Conservation (phyloP, 2,329 filamentous ascomycete species). For the Trichocomaceae sp. region DNA sequence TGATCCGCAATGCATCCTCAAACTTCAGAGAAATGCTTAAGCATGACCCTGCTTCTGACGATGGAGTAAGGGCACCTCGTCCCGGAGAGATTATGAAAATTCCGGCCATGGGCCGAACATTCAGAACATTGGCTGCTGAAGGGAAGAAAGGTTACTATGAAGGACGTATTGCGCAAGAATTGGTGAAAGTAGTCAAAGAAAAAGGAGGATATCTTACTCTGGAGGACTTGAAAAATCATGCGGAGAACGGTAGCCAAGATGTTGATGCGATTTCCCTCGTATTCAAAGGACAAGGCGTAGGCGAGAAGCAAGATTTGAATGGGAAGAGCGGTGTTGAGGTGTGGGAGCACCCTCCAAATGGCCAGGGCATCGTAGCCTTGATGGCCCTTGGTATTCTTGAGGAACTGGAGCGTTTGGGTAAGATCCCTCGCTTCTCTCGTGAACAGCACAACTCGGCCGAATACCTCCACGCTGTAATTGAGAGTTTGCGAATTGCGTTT, state of each 20-base stretch:
- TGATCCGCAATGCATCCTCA: slow-evolving; percentile 67
- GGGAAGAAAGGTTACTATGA: slow-evolving; percentile 90
- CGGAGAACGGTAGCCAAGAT: slow-evolving; percentile 66
- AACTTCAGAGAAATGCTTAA: slow-evolving; percentile 87
- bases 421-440: slow-evolving; percentile 63
- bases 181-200: slow-evolving; percentile 70
- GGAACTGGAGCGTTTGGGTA: slow-evolving; percentile 67
- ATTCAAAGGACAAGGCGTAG: slow-evolving; percentile 61
- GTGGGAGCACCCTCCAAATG: slow-evolving; percentile 96
- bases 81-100: slow-evolving; percentile 88
- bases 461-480: slow-evolving; percentile 81
- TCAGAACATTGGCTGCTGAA: slow-evolving; percentile 67
- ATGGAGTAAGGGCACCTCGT: slow-evolving; percentile 66
- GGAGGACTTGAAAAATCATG: slow-evolving; percentile 73
- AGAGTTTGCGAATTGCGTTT: slow-evolving; percentile 82
- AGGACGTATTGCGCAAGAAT: slow-evolving; percentile 71
- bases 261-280: slow-evolving; percentile 78
- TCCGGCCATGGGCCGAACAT: slow-evolving; percentile 71
- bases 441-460: slow-evolving; percentile 73
- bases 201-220: slow-evolving; percentile 71
- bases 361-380: slow-evolving; percentile 88
- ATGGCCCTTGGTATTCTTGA: slow-evolving; percentile 92
- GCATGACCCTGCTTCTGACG: slow-evolving; percentile 58
- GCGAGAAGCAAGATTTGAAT: slow-evolving; percentile 38
- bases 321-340: slow-evolving; percentile 58